A percentile compares a stretch with the other conserved stretches of the same genome.
phyloP scores from a whole-genome alignment of 306 rosid genomes.

The Abrus precatorius region DNA sequence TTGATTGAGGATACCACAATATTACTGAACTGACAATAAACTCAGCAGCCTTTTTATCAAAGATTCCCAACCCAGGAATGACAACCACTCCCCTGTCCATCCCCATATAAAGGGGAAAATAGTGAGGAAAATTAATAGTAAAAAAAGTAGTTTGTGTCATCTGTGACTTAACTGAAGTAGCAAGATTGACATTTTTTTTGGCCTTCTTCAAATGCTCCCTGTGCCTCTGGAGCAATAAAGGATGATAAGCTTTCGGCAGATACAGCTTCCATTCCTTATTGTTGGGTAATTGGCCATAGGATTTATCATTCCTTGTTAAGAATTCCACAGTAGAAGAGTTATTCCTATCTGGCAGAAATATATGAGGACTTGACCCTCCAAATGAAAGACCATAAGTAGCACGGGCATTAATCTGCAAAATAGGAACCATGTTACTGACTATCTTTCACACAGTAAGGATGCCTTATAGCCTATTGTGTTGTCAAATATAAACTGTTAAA shows the following conservation, averaged over 20 bases:
- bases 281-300: constrained; percentile 45
- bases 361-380: constrained; percentile 78
- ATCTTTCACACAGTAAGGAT: constrained; percentile 27
- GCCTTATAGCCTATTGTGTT: constrained; percentile 12
- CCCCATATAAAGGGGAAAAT: neutral
- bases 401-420: constrained; percentile 86
- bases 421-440: constrained; percentile 42
- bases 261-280: constrained; percentile 77
- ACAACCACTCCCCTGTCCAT: constrained; percentile 16
- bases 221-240: constrained; percentile 80
- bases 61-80: constrained; percentile 14
- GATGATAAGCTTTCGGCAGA: constrained; percentile 83
- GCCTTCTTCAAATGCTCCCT: constrained; percentile 68
- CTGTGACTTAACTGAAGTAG: constrained; percentile 62
- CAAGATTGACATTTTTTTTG: constrained; percentile 58
- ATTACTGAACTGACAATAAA: constrained; percentile 17
- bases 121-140: neutral
- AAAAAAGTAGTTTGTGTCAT: constrained; percentile 30
- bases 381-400: constrained; percentile 85
- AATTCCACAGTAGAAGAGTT: constrained; percentile 51
- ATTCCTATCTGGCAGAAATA: constrained; percentile 60
- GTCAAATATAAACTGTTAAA: constrained; percentile 15
- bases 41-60: neutral
- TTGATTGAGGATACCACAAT: constrained; percentile 1
- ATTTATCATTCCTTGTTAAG: constrained; percentile 48